phyloP scores from a whole-genome alignment of 192 early-diverging fungal genomes.

The Linnemannia exigua region DNA sequence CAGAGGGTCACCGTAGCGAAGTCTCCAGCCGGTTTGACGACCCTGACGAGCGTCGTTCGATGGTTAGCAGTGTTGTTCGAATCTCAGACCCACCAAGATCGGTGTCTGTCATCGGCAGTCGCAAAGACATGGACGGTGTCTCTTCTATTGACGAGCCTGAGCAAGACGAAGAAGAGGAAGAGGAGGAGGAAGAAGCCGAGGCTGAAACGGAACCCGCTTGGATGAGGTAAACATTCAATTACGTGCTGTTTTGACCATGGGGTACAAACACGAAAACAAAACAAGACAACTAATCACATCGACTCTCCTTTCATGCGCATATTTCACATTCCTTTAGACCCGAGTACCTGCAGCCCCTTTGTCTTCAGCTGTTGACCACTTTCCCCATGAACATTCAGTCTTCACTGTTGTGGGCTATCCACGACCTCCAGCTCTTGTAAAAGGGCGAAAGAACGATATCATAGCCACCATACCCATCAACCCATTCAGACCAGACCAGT shows the following conservation, averaged over 20 bases:
- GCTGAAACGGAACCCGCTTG: slow-evolving; percentile 34
- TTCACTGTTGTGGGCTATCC: slow-evolving; percentile 49
- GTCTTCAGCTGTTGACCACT: slow-evolving; percentile 44
- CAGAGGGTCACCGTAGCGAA: slow-evolving; percentile 49
- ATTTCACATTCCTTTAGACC: slow-evolving; percentile 18
- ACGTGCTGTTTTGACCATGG: background rate
- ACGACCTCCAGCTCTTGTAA: slow-evolving; percentile 48
- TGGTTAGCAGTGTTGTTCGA: slow-evolving; percentile 45
- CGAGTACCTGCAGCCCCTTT: slow-evolving; percentile 53
- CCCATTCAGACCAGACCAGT: background rate
- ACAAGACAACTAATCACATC: background rate
- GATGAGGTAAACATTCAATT: slow-evolving; percentile 34
- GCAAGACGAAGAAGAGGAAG: slow-evolving; percentile 1
- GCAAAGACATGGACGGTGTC: slow-evolving; percentile 18
- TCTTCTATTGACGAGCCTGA: slow-evolving; percentile 44
- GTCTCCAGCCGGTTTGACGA: slow-evolving; percentile 43
- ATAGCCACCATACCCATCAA: background rate
- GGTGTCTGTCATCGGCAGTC: background rate
- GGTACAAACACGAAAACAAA: background rate
- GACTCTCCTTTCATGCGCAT: background rate
- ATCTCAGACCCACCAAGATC: slow-evolving; percentile 21
- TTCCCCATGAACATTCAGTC: slow-evolving; percentile 59
- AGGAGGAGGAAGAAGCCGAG: slow-evolving; percentile 24
- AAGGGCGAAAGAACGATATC: background rate
- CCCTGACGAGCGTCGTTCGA: slow-evolving; percentile 38